These are phyloP conservation scores for Lachnellula willkommii DNA, from an alignment of 2,329 filamentous ascomycete genomes.

Conservation along the genomic window DNA sequence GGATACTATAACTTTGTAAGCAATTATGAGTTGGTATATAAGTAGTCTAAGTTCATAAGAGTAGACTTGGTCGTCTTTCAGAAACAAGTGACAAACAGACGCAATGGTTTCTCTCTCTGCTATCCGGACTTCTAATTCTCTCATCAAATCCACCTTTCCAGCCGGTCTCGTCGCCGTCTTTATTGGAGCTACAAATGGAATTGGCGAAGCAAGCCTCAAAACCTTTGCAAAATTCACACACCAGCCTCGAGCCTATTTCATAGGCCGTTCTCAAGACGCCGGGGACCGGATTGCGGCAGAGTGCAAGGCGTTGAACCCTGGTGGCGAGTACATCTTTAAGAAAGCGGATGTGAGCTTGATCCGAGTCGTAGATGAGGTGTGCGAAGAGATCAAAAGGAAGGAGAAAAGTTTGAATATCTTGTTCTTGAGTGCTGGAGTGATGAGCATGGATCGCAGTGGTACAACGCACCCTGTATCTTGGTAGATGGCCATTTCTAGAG, in stretches of 20 bases:
- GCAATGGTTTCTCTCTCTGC: slow-evolving; percentile 27
- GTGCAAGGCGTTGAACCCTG: slow-evolving; percentile 37
- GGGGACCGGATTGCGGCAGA: slow-evolving; percentile 36
- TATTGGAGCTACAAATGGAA: slow-evolving; percentile 48
- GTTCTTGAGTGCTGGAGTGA: slow-evolving; percentile 39
- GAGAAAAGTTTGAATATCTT: slow-evolving; percentile 42
- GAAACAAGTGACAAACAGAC: too few species aligned
- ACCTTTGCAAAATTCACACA: slow-evolving; percentile 38
- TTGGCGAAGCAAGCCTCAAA: slow-evolving; percentile 44
- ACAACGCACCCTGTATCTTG: too few species aligned
- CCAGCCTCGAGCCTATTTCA: slow-evolving; percentile 44
- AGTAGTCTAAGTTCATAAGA: too few species aligned
- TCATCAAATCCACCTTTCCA: slow-evolving; percentile 30
- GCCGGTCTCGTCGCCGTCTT: slow-evolving; percentile 43
- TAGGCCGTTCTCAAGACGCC: slow-evolving; percentile 40
- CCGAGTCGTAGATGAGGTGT: slow-evolving; percentile 44
- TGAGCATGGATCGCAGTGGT: slow-evolving; percentile 23
- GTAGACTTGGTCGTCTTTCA: too few species aligned
- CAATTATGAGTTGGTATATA: too few species aligned
- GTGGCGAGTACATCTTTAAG: slow-evolving; percentile 43
- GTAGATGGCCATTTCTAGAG: neutral
- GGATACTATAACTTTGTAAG: too few species aligned
- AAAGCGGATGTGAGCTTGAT: slow-evolving; percentile 45
- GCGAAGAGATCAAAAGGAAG: slow-evolving; percentile 37
- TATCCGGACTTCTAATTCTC: slow-evolving; percentile 35